Conservation (phyloP, 139 green algal genomes). For the Gonium pectorale region DNA sequence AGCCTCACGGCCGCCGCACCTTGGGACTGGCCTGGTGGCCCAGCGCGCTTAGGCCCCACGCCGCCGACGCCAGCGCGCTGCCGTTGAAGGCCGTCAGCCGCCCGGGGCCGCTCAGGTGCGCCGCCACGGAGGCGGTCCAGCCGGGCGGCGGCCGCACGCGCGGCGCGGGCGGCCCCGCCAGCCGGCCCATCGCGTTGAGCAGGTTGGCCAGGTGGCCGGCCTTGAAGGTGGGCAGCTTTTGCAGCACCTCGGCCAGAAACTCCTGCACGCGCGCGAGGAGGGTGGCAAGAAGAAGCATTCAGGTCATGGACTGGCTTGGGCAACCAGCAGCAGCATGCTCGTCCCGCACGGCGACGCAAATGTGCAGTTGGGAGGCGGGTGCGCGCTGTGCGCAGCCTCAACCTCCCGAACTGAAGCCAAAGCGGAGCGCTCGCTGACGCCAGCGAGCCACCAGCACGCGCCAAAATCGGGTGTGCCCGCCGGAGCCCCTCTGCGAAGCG, state of each 20-base stretch:
- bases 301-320: too few species aligned
- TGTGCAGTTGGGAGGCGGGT: too few species aligned
- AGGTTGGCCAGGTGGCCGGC: constrained; percentile 45
- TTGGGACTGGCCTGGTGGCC: not conserved
- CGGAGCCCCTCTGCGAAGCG: too few species aligned
- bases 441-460: too few species aligned
- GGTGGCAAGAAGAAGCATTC: too few species aligned
- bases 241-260: constrained; percentile 51
- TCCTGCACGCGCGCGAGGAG: too few species aligned
- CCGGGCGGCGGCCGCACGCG: constrained; percentile 9
- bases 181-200: constrained; percentile 46
- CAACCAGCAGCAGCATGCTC: too few species aligned
- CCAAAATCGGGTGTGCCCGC: too few species aligned
- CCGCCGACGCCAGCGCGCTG: constrained; percentile 6
- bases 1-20: not conserved
- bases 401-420: too few species aligned
- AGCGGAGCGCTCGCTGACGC: too few species aligned
- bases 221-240: constrained; percentile 54
- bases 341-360: too few species aligned
- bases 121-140: constrained; percentile 30
- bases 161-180: not conserved
- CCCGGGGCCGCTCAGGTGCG: not conserved
- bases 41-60: constrained; percentile 36
- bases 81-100: constrained; percentile 37
- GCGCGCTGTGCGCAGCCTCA: too few species aligned